Evolutionary conservation across 768 basidiomycete species (phyloP).

Genomic region (Cyclocybe aegerita): DNA sequence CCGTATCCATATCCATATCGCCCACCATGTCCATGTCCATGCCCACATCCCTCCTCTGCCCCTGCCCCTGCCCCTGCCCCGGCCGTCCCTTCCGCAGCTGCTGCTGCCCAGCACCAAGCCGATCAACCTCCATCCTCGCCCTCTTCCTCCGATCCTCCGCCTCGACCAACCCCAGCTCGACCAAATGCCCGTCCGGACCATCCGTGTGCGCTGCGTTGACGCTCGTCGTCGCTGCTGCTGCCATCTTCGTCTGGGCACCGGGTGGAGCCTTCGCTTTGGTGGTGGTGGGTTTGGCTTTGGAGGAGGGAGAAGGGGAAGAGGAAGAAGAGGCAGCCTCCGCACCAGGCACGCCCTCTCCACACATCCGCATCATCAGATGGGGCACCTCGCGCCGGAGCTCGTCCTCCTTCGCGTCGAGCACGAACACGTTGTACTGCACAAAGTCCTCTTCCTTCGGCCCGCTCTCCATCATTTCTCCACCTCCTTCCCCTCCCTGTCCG

Average conservation of each 20-base stretch:
- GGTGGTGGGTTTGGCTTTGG: neutral
- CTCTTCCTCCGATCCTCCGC: slow-evolving; percentile 15
- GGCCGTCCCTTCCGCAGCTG: slow-evolving; percentile 12
- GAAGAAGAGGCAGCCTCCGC: slow-evolving; percentile 11
- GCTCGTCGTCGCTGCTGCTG: neutral
- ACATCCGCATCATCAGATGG: slow-evolving; percentile 54
- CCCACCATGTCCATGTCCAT: slow-evolving; percentile 11
- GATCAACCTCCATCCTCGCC: slow-evolving; percentile 6
- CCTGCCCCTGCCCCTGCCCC: slow-evolving; percentile 5
- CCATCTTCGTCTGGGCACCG: neutral
- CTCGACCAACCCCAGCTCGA: slow-evolving; percentile 25
- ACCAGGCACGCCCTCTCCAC: slow-evolving; percentile 36
- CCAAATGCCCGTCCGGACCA: slow-evolving; percentile 37
- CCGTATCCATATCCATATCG: slow-evolving; percentile 24
- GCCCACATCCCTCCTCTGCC: slow-evolving; percentile 5
- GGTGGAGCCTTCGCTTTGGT: no score
- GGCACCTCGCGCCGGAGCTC: slow-evolving; percentile 43
- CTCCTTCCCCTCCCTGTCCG: slow-evolving; percentile 1
- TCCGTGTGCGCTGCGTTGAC: slow-evolving; percentile 38
- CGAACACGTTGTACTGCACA: slow-evolving; percentile 71
- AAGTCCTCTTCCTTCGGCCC: slow-evolving; percentile 25
- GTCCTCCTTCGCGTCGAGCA: slow-evolving; percentile 58
- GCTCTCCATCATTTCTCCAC: slow-evolving; percentile 4
- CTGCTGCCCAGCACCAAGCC: slow-evolving; percentile 16
- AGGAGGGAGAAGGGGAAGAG: neutral